Evolutionary conservation across 140 eudicot species (phyloP), one percentile per base, ranked within the genome.

Genomic region (Oenanthe javanica): DNA sequence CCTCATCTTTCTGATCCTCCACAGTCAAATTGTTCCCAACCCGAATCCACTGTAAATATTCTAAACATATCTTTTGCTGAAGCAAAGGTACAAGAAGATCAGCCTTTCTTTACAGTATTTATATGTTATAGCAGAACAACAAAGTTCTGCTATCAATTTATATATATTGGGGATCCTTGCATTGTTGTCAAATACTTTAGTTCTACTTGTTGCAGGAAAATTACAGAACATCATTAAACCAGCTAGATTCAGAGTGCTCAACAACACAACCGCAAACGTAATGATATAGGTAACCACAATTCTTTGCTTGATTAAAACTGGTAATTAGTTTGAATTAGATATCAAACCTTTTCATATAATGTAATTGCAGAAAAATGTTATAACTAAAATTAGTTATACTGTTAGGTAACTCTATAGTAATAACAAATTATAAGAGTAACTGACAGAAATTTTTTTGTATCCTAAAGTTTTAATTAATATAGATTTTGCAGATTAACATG

Each of bases 181-280:
- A 47, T 46, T 27, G 42, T 66, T 66, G 18, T 67, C 66, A 61
- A 23, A 10, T 61, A 23, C 38, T 61, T n/a, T 1, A 59, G 13
- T 71, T 64, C 77, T 81, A 76, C 55, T 52, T 77, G n/a, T 54
- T 75, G 55, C 75, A 88, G 89, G 79, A 66, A 59, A 77, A 85
- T 73, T 75, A 80, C 83, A 83, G 45, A 81, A 75, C 76, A 59
- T 74, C 42, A 40, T 76, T 81, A 38, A 81, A 79, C 76, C 88
- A 82, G 79, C 84, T 76, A 31, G 92, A 84, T 78, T 86, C 92
- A 25, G 90, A 84, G 79, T 86, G 90, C 85, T 86, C 88, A 59
- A 80, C 88, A 52, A 82, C 90, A 71, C 92, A 82, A 83, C 80
- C 74, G 64, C 78, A 83, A 82, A 55, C 54, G 23, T 79, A 40